Evolutionary conservation across 1,284 basidiomycete species (phyloP).

Genomic region (Phylloporus sp.): DNA sequence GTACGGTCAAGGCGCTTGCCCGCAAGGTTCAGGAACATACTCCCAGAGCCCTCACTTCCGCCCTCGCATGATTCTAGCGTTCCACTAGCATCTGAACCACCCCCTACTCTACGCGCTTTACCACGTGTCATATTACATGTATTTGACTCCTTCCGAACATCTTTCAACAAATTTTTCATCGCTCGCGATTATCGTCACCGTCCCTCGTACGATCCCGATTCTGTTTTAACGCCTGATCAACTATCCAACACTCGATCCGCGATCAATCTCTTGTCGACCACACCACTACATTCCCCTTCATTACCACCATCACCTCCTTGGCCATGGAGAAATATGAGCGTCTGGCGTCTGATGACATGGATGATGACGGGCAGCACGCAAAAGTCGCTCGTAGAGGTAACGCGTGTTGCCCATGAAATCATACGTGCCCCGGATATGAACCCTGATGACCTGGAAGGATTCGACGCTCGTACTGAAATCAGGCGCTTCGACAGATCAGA

Average conservation of each 20-base stretch:
- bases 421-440: conserved; percentile 23
- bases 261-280: neutral
- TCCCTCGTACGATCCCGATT: neutral
- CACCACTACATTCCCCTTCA: neutral
- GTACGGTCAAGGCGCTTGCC: neutral
- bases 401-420: conserved; percentile 6
- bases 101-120: neutral
- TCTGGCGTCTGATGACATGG: neutral
- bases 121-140: neutral
- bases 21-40: neutral
- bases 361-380: neutral
- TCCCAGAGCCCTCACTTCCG: neutral
- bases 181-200: neutral
- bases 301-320: neutral
- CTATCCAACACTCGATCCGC: neutral
- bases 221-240: neutral
- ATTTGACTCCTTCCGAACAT: neutral
- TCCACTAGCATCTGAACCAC: too few species aligned
- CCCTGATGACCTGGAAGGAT: conserved; percentile 13
- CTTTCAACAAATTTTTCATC: neutral
- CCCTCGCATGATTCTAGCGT: too few species aligned
- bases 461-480: conserved; percentile 19
- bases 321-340: neutral
- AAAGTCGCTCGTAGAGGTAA: neutral
- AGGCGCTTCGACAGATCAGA: conserved; percentile 13